These are phyloP conservation scores for Fraxinus baroniana DNA, from an alignment of 305 asterid species.

Conservation along the genomic window DNA sequence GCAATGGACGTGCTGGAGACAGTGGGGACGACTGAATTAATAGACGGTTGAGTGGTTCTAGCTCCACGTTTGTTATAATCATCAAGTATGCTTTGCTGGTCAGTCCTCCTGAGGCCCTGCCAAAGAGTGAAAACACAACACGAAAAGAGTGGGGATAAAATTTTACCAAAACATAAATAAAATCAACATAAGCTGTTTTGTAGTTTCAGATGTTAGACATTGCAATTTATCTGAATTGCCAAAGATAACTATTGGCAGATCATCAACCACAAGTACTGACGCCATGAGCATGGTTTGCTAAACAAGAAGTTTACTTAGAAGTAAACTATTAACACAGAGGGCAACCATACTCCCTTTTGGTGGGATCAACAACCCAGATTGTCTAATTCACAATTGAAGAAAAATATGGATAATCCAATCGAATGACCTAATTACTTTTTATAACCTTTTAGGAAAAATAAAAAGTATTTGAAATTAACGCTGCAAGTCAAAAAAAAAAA, in stretches of 20 bases:
- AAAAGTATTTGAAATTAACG: neutral
- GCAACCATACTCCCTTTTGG: neutral
- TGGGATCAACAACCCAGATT: neutral
- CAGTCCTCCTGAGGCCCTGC: conserved; percentile 89
- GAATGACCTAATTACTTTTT: neutral
- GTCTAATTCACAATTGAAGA: neutral
- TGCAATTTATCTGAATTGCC: neutral
- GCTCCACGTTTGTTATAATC: conserved; percentile 91
- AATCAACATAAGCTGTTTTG: neutral
- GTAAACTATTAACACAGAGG: neutral
- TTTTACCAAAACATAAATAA: neutral
- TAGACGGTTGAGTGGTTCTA: conserved; percentile 59
- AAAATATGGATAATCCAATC: neutral
- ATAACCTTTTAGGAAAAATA: neutral
- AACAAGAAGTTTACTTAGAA: neutral
- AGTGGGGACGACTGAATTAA: conserved; percentile 46
- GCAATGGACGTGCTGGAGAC: conserved; percentile 31
- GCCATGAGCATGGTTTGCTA: neutral
- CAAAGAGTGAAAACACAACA: too few species aligned
- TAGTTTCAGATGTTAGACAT: neutral
- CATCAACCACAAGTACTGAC: neutral
- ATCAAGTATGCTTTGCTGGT: conserved; percentile 88
- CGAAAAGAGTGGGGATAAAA: neutral
- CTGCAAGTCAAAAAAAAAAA: neutral
- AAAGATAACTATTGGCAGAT: neutral